These are phyloP conservation scores for Syzygium oleosum DNA, from an alignment of 345 rosid species.

Conservation along the genomic window DNA sequence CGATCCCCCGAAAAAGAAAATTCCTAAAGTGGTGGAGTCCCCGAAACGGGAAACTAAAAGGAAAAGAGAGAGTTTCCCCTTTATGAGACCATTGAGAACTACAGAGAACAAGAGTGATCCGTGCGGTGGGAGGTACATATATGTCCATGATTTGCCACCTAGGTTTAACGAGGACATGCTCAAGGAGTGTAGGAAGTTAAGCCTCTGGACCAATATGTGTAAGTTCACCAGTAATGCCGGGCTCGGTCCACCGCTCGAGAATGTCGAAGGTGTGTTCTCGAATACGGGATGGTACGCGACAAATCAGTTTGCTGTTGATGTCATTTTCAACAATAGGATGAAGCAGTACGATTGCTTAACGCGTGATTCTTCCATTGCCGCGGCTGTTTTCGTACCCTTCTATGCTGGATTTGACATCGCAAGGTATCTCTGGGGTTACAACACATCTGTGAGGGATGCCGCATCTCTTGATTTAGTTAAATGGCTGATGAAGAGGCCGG, in stretches of 20 bases:
- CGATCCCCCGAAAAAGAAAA: not conserved
- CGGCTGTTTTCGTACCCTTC: constrained; percentile 42
- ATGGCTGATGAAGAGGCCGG: constrained; percentile 12
- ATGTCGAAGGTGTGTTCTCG: constrained; percentile 35
- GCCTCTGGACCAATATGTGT: constrained; percentile 18
- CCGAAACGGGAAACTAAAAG: not conserved
- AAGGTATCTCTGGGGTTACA: constrained; percentile 24
- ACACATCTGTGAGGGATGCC: constrained; percentile 9
- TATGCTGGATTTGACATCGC: constrained; percentile 46
- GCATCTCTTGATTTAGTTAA: constrained; percentile 9
- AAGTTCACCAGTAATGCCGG: constrained; percentile 19
- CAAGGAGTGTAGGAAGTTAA: constrained; percentile 9
- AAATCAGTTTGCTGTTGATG: constrained; percentile 43
- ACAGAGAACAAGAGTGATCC: constrained; percentile 14
- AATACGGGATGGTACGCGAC: constrained; percentile 42
- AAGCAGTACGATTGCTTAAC: constrained; percentile 45
- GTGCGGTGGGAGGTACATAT: constrained; percentile 14
- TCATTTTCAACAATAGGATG: constrained; percentile 42
- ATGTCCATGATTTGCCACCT: constrained; percentile 11
- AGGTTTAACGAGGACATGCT: constrained; percentile 17
- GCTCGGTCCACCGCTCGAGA: constrained; percentile 40
- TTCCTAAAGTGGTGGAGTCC: not conserved
- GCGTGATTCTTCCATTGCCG: constrained; percentile 34
- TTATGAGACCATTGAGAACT: constrained; percentile 11
- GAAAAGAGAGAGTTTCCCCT: constrained; percentile 3